phyloP scores from a whole-genome alignment of 495 filamentous ascomycete genomes.

The Aspergillus sclerotiicarbonarius region DNA sequence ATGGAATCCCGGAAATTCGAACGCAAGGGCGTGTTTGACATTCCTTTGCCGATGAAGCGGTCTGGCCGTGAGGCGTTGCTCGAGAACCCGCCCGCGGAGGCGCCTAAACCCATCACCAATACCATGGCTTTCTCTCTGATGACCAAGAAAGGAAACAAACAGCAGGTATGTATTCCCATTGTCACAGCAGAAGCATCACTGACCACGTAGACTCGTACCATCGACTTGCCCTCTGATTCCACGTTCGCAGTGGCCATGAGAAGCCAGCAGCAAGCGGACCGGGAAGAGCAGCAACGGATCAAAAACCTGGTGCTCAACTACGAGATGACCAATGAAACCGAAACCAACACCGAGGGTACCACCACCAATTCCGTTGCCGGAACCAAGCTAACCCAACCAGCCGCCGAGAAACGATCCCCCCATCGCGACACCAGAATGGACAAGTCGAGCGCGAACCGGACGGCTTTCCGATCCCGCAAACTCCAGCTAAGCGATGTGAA shows the following conservation, averaged over 20 bases:
- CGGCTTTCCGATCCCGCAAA: conserved; percentile 81
- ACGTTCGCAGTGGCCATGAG: conserved; percentile 95
- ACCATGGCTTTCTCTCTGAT: conserved; percentile 95
- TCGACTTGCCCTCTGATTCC: conserved; percentile 92
- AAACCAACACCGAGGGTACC: conserved; percentile 63
- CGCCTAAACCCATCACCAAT: conserved; percentile 42
- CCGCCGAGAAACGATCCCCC: conserved; percentile 39
- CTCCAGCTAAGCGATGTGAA: conserved; percentile 95
- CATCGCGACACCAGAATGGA: conserved; percentile 50
- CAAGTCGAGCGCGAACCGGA: conserved; percentile 67
- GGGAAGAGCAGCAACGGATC: conserved; percentile 95
- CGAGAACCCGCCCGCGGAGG: conserved; percentile 37
- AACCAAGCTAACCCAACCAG: conserved; percentile 12
- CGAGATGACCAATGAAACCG: conserved; percentile 77
- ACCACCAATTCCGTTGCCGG: too few relatives aligned
- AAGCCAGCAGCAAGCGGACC: conserved; percentile 88
- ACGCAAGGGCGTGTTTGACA: conserved; percentile 88
- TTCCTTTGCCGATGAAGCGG: conserved; percentile 84
- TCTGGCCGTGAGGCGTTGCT: conserved; percentile 59
- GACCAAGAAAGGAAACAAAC: conserved; percentile 93
- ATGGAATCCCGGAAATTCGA: conserved; percentile 91
- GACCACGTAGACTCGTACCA: conserved; percentile 72
- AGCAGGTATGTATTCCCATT: conserved; percentile 62
- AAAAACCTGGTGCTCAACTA: conserved; percentile 97
- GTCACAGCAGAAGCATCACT: not conserved